These are phyloP conservation scores for Lentinula detonsa DNA, from an alignment of 768 basidiomycete species.

Conservation along the genomic window DNA sequence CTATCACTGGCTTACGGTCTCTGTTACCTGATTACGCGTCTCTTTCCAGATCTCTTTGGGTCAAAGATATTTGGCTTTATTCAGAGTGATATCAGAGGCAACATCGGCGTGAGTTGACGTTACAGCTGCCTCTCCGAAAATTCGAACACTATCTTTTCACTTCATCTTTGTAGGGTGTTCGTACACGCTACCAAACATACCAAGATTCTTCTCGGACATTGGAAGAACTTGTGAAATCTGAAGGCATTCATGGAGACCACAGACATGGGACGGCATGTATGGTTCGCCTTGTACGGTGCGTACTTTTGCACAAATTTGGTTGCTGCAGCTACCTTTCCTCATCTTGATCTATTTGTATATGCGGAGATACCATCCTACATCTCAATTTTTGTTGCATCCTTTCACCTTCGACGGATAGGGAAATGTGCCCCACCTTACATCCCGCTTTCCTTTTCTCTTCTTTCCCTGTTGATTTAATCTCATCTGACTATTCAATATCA, in stretches of 20 bases:
- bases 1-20: constrained; percentile 7
- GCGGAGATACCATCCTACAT: too few relatives aligned
- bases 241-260: constrained; percentile 28
- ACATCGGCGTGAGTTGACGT: constrained; percentile 46
- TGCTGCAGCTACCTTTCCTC: neutral
- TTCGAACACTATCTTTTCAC: neutral
- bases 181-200: constrained; percentile 41
- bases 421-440: too few relatives aligned
- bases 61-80: constrained; percentile 69
- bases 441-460: neutral
- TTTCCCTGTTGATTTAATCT: neutral
- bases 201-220: constrained; percentile 44
- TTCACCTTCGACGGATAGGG: too few relatives aligned
- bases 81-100: constrained; percentile 62
- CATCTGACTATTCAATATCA: constrained; percentile 18
- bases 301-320: neutral
- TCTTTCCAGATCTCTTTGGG: constrained; percentile 48
- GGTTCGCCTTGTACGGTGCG: constrained; percentile 61
- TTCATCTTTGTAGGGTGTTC: constrained; percentile 48
- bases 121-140: neutral
- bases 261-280: constrained; percentile 56
- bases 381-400: too few relatives aligned
- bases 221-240: constrained; percentile 53
- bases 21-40: neutral
- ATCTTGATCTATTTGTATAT: neutral